Evolutionary conservation across 2,329 filamentous ascomycete genomes (phyloP).

Genomic region (Arthrobotrys iridis): DNA sequence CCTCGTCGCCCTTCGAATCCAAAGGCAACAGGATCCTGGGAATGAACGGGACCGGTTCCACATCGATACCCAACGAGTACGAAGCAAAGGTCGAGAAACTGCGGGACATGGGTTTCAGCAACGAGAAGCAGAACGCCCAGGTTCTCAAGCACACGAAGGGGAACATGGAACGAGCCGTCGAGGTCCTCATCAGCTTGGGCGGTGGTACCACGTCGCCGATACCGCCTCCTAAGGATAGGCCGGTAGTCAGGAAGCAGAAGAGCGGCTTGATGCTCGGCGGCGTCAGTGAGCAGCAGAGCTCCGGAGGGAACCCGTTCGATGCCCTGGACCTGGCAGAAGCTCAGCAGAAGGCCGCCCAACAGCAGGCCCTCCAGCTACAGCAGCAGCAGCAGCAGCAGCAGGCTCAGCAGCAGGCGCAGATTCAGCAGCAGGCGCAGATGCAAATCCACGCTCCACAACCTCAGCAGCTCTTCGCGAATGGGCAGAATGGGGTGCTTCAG

Average conservation of each 20-base stretch:
- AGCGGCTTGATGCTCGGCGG: slow-evolving; percentile 49
- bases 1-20: slow-evolving; percentile 52
- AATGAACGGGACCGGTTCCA: slow-evolving; percentile 53
- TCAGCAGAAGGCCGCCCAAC: slow-evolving; percentile 61
- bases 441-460: slow-evolving; percentile 28
- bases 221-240: slow-evolving; percentile 60
- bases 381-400: slow-evolving; percentile 56
- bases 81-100: slow-evolving; percentile 76
- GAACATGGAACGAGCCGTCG: slow-evolving; percentile 84
- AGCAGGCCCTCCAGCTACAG: slow-evolving; percentile 56
- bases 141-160: slow-evolving; percentile 85
- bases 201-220: slow-evolving; percentile 72
- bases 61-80: slow-evolving; percentile 55
- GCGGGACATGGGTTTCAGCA: slow-evolving; percentile 89
- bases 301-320: slow-evolving; percentile 59
- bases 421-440: slow-evolving; percentile 13
- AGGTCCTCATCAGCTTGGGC: slow-evolving; percentile 77
- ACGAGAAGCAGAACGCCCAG: slow-evolving; percentile 81
- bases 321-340: slow-evolving; percentile 60
- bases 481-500: slow-evolving; percentile 39
- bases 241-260: slow-evolving; percentile 60
- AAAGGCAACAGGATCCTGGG: slow-evolving; percentile 57
- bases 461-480: slow-evolving; percentile 42
- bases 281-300: slow-evolving; percentile 51
- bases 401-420: slow-evolving; percentile 17